Conservation (phyloP, 116 monocot genomes). For the Posidonia oceanica region DNA sequence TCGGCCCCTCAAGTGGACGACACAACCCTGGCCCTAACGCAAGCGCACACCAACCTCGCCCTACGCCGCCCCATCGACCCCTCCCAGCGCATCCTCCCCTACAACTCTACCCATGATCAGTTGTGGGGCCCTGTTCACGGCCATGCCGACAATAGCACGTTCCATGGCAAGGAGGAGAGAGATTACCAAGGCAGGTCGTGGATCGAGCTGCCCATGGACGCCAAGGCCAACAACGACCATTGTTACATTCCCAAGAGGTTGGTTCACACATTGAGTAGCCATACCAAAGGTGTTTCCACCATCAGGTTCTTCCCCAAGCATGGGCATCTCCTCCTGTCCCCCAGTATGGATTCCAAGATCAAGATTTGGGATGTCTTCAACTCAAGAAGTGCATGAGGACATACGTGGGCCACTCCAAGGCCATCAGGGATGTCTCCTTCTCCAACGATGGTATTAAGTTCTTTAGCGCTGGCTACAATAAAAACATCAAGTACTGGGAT, state of each 20-base stretch:
- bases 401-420: slow-evolving; percentile 98
- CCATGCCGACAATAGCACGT: slow-evolving; percentile 67
- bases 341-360: slow-evolving; percentile 88
- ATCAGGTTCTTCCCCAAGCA: slow-evolving; percentile 88
- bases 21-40: slow-evolving; percentile 57
- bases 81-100: slow-evolving; percentile 51
- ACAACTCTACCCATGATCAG: slow-evolving; percentile 91
- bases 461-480: slow-evolving; percentile 89
- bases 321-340: slow-evolving; percentile 80
- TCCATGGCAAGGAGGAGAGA: no score
- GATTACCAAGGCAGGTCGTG: no score
- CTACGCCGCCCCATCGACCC: slow-evolving; percentile 65
- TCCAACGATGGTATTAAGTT: slow-evolving; percentile 87
- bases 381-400: slow-evolving; percentile 93
- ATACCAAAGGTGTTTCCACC: slow-evolving; percentile 80
- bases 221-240: slow-evolving; percentile 71
- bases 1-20: slow-evolving; percentile 73
- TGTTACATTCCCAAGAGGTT: slow-evolving; percentile 90
- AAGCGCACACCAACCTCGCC: slow-evolving; percentile 14
- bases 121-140: slow-evolving; percentile 90
- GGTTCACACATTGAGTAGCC: slow-evolving; percentile 89
- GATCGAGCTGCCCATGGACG: slow-evolving; percentile 83
- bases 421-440: slow-evolving; percentile 83
- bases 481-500: slow-evolving; percentile 94
- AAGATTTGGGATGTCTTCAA: slow-evolving; percentile 98